Evolutionary conservation across 257 asterid species (phyloP).

Genomic region (Solanum chilense): DNA sequence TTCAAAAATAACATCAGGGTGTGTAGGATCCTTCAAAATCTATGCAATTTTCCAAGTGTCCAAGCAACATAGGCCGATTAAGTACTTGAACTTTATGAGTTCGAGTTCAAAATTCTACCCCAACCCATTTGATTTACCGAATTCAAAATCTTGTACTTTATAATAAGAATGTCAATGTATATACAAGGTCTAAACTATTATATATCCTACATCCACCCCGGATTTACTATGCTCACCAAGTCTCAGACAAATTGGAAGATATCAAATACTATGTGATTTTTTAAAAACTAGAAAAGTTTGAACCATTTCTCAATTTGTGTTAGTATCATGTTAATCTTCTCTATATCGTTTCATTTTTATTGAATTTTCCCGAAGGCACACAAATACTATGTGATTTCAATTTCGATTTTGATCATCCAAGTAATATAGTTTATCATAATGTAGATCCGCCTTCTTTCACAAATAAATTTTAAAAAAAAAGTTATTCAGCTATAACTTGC

Average conservation of each 20-base stretch:
- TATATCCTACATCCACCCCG: not conserved
- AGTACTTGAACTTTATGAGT: not conserved
- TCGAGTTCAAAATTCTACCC: not conserved
- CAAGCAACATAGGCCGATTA: not conserved
- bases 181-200: not conserved
- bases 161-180: not conserved
- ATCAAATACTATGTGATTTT: no score
- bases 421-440: not conserved
- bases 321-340: rapidly evolving
- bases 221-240: not conserved
- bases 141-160: not conserved
- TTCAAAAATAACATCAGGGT: not conserved
- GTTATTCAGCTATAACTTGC: not conserved
- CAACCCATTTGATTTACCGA: not conserved
- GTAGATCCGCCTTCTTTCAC: not conserved
- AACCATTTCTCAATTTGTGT: not conserved
- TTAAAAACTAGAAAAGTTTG: not conserved
- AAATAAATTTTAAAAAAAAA: not conserved
- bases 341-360: not conserved
- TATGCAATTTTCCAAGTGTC: not conserved
- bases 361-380: not conserved
- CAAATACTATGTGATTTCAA: not conserved
- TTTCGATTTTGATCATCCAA: not conserved
- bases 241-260: not conserved
- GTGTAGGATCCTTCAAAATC: not conserved